phyloP scores from a whole-genome alignment of 768 basidiomycete species.

The Tricholoma sp. region DNA sequence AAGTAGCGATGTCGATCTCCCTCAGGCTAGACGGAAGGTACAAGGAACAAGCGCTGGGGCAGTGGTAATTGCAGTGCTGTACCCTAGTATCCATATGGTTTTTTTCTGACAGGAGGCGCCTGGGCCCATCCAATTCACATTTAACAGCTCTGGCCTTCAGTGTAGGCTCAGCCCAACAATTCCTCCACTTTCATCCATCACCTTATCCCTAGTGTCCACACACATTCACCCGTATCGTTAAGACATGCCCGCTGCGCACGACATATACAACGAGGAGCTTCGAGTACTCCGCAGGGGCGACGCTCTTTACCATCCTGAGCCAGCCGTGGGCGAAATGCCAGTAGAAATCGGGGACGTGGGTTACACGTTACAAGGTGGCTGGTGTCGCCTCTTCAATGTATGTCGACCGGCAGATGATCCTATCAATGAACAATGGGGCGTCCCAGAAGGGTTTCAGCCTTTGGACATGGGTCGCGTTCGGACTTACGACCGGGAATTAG shows the following conservation, averaged over 20 bases:
- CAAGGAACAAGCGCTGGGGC: too few relatives aligned
- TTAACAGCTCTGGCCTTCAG: too few relatives aligned
- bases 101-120: too few relatives aligned
- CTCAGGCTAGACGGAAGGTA: too few relatives aligned
- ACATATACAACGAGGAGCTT: too few relatives aligned
- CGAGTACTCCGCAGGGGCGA: background rate
- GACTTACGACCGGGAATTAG: background rate
- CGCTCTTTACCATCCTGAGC: background rate
- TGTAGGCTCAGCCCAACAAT: too few relatives aligned
- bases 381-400: background rate
- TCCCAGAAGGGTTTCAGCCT: background rate
- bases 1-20: too few relatives aligned
- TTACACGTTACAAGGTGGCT: background rate
- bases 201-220: too few relatives aligned
- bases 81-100: too few relatives aligned
- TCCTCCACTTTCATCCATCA: too few relatives aligned
- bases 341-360: background rate
- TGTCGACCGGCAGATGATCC: background rate
- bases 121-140: too few relatives aligned
- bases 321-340: background rate
- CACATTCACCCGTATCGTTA: background rate
- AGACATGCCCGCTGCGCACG: background rate
- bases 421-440: background rate
- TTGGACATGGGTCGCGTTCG: background rate
- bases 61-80: too few relatives aligned